phyloP scores from a whole-genome alignment of 768 basidiomycete genomes.

The Boletales sp. region DNA sequence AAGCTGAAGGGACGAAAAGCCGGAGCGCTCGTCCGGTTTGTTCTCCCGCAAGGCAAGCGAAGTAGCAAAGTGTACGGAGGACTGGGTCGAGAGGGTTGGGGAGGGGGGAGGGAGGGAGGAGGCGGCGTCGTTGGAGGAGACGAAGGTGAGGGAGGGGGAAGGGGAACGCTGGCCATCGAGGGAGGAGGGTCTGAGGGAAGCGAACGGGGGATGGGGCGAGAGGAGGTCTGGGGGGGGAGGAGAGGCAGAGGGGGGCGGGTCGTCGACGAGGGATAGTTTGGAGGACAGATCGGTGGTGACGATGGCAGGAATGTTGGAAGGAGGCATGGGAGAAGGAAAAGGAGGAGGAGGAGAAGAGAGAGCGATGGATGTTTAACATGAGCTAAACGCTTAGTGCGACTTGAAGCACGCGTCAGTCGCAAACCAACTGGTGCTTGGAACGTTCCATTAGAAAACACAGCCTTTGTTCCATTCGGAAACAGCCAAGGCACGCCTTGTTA shows the following conservation, averaged over 20 bases:
- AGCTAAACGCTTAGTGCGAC: neutral
- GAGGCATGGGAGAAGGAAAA: constrained; percentile 13
- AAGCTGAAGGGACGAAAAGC: constrained; percentile 49
- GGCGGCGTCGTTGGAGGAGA: constrained; percentile 43
- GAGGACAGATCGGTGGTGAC: constrained; percentile 35
- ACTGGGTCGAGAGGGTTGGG: constrained; percentile 68
- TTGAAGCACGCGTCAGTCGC: no score
- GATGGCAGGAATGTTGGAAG: constrained; percentile 31
- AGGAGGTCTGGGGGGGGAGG: constrained; percentile 14
- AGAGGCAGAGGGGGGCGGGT: neutral
- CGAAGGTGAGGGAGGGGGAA: constrained; percentile 28
- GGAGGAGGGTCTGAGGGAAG: constrained; percentile 19
- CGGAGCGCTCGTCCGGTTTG: constrained; percentile 54
- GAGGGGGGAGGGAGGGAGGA: constrained; percentile 56
- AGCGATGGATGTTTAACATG: constrained; percentile 9
- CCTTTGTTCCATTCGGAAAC: no score
- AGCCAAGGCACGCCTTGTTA: no score
- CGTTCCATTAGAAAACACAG: no score
- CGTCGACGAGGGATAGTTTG: constrained; percentile 18
- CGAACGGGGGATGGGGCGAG: constrained; percentile 15
- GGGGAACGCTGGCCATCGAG: constrained; percentile 28
- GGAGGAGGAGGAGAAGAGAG: neutral
- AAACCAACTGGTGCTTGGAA: no score
- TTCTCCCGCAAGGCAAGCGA: constrained; percentile 64
- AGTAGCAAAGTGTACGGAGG: constrained; percentile 56